phyloP scores from a whole-genome alignment of 805 yeast species.

The Kuraishia capsulata region DNA sequence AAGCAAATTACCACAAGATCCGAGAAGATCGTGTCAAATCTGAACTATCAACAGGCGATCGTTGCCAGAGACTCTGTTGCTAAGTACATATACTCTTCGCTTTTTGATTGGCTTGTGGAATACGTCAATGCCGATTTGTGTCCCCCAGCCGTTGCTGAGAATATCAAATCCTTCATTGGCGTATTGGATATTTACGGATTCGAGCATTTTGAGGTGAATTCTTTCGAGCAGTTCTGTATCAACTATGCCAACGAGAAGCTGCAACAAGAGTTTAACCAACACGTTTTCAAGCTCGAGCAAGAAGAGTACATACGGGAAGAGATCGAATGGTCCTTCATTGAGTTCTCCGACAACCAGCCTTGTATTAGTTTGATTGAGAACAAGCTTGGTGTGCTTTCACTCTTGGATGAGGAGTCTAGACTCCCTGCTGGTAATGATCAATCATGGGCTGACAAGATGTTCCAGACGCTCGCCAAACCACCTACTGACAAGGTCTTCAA shows the following conservation, averaged over 20 bases:
- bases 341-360: constrained; percentile 93
- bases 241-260: constrained; percentile 94
- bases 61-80: constrained; percentile 98
- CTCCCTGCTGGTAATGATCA: constrained; percentile 90
- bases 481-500: constrained; percentile 73
- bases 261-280: constrained; percentile 96
- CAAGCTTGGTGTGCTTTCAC: constrained; percentile 76
- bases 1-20: constrained; percentile 89
- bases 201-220: constrained; percentile 89
- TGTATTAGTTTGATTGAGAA: constrained; percentile 89
- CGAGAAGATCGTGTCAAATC: constrained; percentile 80
- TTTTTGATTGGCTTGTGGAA: constrained; percentile 92
- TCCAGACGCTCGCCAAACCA: constrained; percentile 72
- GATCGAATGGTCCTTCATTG: constrained; percentile 94
- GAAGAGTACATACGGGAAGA: constrained; percentile 89
- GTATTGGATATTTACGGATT: constrained; percentile 96
- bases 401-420: constrained; percentile 92
- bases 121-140: constrained; percentile 77
- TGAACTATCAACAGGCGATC: constrained; percentile 73
- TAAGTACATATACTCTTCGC: constrained; percentile 82
- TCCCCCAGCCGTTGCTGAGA: constrained; percentile 53
- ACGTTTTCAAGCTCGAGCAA: constrained; percentile 93
- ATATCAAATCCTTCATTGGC: constrained; percentile 75
- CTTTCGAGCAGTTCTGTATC: constrained; percentile 96
- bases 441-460: constrained; percentile 85